A percentile compares a stretch with the other conserved stretches of the same genome.
These are phyloP conservation scores for Botrytis pseudocinerea DNA, from an alignment of 2,329 filamentous ascomycete species.

Conservation along the genomic window DNA sequence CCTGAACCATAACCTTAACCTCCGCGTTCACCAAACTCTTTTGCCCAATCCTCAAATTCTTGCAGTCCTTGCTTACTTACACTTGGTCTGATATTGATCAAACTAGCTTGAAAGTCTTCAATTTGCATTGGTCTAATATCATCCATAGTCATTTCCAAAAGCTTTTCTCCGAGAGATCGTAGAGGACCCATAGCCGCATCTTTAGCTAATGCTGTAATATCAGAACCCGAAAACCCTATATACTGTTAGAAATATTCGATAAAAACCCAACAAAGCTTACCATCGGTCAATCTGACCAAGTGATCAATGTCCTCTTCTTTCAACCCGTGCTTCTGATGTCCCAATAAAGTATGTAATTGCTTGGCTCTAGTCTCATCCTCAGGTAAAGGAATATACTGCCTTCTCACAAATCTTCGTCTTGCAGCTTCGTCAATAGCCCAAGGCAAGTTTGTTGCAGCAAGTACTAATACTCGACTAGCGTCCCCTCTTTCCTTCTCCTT, in stretches of 20 bases:
- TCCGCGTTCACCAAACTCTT: slow-evolving; percentile 87
- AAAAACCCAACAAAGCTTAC: slow-evolving; percentile 28
- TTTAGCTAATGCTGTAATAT: slow-evolving; percentile 95
- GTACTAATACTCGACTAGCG: slow-evolving; percentile 82
- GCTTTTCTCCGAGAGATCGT: slow-evolving; percentile 81
- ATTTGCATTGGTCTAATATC: slow-evolving; percentile 86
- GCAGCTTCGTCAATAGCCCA: slow-evolving; percentile 99
- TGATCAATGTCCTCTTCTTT: slow-evolving; percentile 68
- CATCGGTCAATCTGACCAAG: slow-evolving; percentile 77
- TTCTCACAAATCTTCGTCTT: slow-evolving; percentile 81
- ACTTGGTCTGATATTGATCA: slow-evolving; percentile 83
- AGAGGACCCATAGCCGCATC: slow-evolving; percentile 97
- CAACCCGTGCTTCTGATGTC: slow-evolving; percentile 73
- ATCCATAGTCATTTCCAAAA: slow-evolving; percentile 90
- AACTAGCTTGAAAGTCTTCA: slow-evolving; percentile 79
- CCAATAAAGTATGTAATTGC: slow-evolving; percentile 77
- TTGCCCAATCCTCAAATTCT: slow-evolving; percentile 92
- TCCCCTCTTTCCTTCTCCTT: slow-evolving; percentile 74
- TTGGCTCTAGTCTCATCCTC: slow-evolving; percentile 77
- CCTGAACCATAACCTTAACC: slow-evolving; percentile 60
- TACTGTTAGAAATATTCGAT: slow-evolving; percentile 22
- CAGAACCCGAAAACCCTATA: slow-evolving; percentile 92
- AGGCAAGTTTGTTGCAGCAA: slow-evolving; percentile 92
- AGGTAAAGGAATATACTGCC: slow-evolving; percentile 94
- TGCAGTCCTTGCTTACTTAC: slow-evolving; percentile 83